Evolutionary conservation across 2,329 filamentous ascomycete genomes (phyloP).

Genomic region (Aspergillus costaricaensis): DNA sequence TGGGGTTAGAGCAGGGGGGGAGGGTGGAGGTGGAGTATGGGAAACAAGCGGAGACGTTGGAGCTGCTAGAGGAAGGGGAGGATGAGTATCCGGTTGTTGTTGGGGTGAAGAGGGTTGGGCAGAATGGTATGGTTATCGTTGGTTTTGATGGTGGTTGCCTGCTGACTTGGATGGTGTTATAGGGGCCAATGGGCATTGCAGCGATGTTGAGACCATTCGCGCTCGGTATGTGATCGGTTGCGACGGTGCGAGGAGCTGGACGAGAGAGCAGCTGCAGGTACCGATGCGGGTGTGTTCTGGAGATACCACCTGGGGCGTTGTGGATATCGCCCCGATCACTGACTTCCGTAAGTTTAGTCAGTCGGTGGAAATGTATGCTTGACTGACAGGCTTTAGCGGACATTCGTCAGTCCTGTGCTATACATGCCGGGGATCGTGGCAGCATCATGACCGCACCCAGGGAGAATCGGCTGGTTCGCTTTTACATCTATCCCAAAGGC

Average conservation of each 20-base stretch:
- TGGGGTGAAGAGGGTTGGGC: not conserved
- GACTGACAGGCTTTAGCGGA: conserved; percentile 11
- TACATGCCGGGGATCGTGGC: conserved; percentile 13
- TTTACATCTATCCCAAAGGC: conserved; percentile 18
- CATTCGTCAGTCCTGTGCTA: conserved; percentile 20
- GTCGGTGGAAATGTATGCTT: not conserved
- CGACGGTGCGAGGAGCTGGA: conserved; percentile 70
- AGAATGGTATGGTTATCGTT: not conserved
- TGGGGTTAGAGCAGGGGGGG: not conserved
- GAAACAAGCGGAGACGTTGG: conserved; percentile 9
- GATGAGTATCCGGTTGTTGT: conserved; percentile 5
- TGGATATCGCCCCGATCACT: conserved; percentile 56
- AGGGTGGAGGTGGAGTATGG: conserved; percentile 11
- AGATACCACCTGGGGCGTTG: conserved; percentile 49
- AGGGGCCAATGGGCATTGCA: not conserved
- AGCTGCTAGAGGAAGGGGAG: not conserved
- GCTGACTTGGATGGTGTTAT: not conserved
- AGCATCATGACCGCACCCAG: conserved; percentile 22
- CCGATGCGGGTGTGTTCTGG: conserved; percentile 58
- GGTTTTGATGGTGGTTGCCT: not conserved
- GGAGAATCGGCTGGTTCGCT: conserved; percentile 19
- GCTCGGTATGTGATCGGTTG: conserved; percentile 68
- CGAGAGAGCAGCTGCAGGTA: conserved; percentile 59
- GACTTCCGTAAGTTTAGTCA: conserved; percentile 22
- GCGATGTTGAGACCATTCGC: conserved; percentile 41